These are phyloP conservation scores for Diophrys appendiculata DNA, from an alignment of 73 alveolate genomes.

Conservation along the genomic window DNA sequence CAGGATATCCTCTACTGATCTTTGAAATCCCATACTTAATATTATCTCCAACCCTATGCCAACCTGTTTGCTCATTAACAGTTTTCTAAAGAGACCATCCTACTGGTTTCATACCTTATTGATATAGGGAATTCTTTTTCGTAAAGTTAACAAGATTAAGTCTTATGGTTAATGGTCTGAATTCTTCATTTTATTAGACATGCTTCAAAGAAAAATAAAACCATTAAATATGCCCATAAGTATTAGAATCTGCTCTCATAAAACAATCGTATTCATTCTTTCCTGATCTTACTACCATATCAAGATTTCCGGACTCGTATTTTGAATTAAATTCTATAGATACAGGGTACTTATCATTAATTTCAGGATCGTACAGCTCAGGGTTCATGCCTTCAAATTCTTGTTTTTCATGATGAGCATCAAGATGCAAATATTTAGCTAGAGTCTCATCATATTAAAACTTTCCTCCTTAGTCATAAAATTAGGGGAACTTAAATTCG, in stretches of 20 bases:
- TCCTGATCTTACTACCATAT: constrained; percentile 44
- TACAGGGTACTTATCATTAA: no score
- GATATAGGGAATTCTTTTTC: constrained; percentile 67
- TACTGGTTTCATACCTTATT: constrained; percentile 54
- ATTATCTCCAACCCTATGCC: constrained; percentile 67
- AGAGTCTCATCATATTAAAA: no score
- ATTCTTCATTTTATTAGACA: constrained; percentile 62
- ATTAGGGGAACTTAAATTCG: constrained; percentile 31
- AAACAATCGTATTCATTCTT: constrained; percentile 79
- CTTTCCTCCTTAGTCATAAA: no score
- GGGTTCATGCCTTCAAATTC: constrained; percentile 32
- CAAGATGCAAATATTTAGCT: no score
- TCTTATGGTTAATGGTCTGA: constrained; percentile 75
- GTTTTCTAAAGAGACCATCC: constrained; percentile 53
- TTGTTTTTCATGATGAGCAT: not conserved
- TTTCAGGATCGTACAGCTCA: not conserved
- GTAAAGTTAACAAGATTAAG: constrained; percentile 78
- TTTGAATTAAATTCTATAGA: constrained; percentile 45
- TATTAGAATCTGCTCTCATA: constrained; percentile 82
- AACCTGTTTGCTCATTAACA: constrained; percentile 59
- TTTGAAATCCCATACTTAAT: constrained; percentile 17
- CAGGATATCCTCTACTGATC: not conserved
- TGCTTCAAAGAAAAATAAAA: constrained; percentile 73
- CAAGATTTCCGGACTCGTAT: constrained; percentile 67
- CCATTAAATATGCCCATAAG: constrained; percentile 87